Conservation (phyloP, 169 alveolate genomes). For the Theileria equi region DNA sequence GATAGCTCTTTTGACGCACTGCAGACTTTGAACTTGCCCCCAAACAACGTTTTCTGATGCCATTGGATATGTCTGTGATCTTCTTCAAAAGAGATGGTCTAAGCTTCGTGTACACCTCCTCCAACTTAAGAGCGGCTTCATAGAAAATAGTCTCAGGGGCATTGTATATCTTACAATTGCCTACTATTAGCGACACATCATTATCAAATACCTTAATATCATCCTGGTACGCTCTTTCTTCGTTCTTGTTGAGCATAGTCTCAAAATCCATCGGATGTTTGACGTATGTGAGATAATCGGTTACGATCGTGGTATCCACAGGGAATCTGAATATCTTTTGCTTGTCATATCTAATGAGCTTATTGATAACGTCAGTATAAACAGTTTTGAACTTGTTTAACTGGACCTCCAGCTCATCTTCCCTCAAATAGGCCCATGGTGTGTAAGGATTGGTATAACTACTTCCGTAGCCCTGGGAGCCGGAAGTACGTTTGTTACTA, state of each 20-base stretch:
- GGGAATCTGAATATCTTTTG: conserved; percentile 84
- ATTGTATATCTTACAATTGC: conserved; percentile 87
- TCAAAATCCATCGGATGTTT: conserved; percentile 91
- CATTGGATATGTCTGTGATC: background rate
- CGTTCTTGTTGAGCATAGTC: conserved; percentile 78
- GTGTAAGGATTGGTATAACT: background rate
- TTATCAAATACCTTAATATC: conserved; percentile 78
- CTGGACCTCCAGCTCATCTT: conserved; percentile 23
- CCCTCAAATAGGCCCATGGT: conserved; percentile 5
- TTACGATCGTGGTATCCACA: conserved; percentile 83
- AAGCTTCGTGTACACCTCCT: conserved; percentile 7
- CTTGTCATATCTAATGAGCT: conserved; percentile 71
- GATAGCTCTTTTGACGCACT: background rate
- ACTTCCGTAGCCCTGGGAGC: background rate
- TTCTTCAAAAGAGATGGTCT: conserved; percentile 27
- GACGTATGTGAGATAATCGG: conserved; percentile 88
- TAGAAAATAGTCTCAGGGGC: conserved; percentile 74
- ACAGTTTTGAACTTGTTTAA: conserved; percentile 9
- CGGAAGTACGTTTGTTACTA: background rate
- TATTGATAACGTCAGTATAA: conserved; percentile 60
- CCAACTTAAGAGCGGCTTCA: conserved; percentile 31
- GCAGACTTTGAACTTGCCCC: background rate
- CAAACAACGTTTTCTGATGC: background rate
- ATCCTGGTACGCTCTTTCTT: conserved; percentile 74
- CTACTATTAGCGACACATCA: conserved; percentile 84